A percentile compares a stretch with the other conserved stretches of the same genome.
phyloP scores from a whole-genome alignment of 148 eudicot genomes.

The Simmondsia chinensis region DNA sequence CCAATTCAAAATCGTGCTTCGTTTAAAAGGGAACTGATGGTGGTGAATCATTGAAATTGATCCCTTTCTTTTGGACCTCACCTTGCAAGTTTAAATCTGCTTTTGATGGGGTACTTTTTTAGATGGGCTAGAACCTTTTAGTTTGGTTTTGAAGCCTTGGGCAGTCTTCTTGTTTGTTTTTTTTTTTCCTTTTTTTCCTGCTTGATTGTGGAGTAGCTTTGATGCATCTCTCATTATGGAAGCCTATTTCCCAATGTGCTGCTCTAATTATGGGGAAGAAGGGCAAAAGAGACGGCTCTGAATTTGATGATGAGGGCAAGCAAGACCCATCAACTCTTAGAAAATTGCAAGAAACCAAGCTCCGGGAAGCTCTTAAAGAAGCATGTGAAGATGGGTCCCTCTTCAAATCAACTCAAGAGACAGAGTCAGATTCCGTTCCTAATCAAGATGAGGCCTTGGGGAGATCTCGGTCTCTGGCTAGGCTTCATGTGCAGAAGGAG shows the following conservation, averaged over 20 bases:
- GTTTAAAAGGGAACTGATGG: no score
- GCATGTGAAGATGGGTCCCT: conserved; percentile 96
- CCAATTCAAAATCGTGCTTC: no score
- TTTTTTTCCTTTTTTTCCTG: not conserved
- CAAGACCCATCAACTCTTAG: conserved; percentile 48
- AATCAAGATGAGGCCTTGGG: conserved; percentile 64
- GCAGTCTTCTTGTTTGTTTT: no score
- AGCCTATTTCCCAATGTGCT: conserved; percentile 84
- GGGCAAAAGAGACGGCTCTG: conserved; percentile 57
- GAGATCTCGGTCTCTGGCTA: conserved; percentile 69
- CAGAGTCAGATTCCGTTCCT: conserved; percentile 32
- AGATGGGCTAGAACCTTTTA: no score
- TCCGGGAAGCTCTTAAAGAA: conserved; percentile 87
- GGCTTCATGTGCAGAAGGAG: conserved; percentile 69
- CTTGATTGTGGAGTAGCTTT: no score
- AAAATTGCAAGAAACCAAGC: conserved; percentile 66
- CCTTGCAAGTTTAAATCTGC: no score
- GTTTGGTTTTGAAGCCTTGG: no score
- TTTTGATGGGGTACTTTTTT: no score
- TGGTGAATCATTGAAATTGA: no score
- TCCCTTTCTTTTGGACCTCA: no score
- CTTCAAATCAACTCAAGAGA: conserved; percentile 51
- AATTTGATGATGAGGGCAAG: conserved; percentile 32
- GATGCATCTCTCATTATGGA: conserved; percentile 98
- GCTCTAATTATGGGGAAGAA: conserved; percentile 64